A percentile compares a stretch with the other conserved stretches of the same genome.
These are phyloP conservation scores for Floccularia luteovirens DNA, from an alignment of 768 basidiomycete species.

Conservation along the genomic window DNA sequence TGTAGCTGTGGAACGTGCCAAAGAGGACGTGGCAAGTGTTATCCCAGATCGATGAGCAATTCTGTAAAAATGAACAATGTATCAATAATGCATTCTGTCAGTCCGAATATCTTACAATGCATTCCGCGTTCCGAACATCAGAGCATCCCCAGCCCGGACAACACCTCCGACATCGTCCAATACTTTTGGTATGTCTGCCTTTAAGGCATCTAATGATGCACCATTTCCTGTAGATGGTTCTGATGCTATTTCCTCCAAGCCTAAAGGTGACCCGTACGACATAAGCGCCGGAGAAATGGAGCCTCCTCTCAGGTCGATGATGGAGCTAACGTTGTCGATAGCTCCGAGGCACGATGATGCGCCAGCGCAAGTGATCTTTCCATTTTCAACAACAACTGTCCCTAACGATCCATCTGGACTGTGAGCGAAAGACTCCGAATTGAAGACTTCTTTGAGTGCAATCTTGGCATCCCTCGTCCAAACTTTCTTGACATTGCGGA, in stretches of 20 bases:
- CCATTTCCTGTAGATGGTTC: constrained; percentile 69
- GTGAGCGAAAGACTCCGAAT: neutral
- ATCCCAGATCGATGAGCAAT: constrained; percentile 63
- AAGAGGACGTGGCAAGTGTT: constrained; percentile 46
- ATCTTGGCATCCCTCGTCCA: constrained; percentile 26
- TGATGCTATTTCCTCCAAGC: constrained; percentile 64
- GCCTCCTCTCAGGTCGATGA: constrained; percentile 65
- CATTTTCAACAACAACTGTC: constrained; percentile 37
- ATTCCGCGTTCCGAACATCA: constrained; percentile 66
- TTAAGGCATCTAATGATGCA: constrained; percentile 49
- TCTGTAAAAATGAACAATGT: constrained; percentile 22
- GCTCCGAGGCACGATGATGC: constrained; percentile 17
- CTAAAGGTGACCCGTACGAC: constrained; percentile 62
- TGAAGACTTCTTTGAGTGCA: constrained; percentile 15
- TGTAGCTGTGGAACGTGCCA: constrained; percentile 33
- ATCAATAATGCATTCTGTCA: constrained; percentile 3
- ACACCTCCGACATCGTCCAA: constrained; percentile 47
- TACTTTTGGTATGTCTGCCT: constrained; percentile 27
- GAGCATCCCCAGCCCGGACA: constrained; percentile 59
- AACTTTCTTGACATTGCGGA: constrained; percentile 59
- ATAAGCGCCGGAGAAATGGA: constrained; percentile 58
- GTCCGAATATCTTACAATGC: constrained; percentile 47
- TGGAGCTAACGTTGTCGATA: constrained; percentile 12
- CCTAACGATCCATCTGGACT: constrained; percentile 14
- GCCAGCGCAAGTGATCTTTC: constrained; percentile 47